A percentile compares a stretch with the other conserved stretches of the same genome.
Evolutionary conservation across 331 rosid genomes (phyloP).

Genomic region (Telfairia occidentalis): DNA sequence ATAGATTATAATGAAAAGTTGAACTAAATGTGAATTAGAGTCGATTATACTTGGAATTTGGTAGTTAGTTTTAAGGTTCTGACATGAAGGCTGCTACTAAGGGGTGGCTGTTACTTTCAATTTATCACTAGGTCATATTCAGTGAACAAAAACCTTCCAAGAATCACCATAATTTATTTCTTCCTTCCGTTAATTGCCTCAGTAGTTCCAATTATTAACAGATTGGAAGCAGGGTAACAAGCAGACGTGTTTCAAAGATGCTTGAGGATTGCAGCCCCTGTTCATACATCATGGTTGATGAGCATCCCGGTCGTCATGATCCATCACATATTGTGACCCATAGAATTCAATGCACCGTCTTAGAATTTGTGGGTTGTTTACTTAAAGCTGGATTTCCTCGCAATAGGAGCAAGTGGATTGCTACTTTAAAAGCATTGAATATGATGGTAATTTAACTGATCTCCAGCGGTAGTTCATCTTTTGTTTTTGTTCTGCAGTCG

Average conservation of each 20-base stretch:
- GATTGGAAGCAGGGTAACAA: constrained; percentile 91
- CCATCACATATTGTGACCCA: constrained; percentile 86
- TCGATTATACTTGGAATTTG: not conserved
- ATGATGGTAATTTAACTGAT: constrained; percentile 45
- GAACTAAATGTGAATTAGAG: not conserved
- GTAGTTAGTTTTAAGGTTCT: constrained; percentile 1
- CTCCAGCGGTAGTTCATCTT: constrained; percentile 9
- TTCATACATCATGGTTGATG: constrained; percentile 74
- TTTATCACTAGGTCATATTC: not conserved
- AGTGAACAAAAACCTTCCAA: not conserved
- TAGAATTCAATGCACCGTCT: constrained; percentile 54
- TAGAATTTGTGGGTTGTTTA: constrained; percentile 48
- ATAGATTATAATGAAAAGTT: not conserved
- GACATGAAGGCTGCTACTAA: not conserved
- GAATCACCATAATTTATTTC: not conserved
- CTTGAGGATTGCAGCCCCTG: constrained; percentile 62
- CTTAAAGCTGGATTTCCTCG: constrained; percentile 34
- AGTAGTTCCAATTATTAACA: constrained; percentile 24
- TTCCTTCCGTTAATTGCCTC: not conserved
- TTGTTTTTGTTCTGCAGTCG: not conserved
- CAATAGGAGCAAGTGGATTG: constrained; percentile 40
- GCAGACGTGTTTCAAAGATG: constrained; percentile 73
- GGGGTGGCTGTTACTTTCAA: not conserved
- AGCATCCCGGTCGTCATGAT: constrained; percentile 80
- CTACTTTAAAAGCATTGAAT: constrained; percentile 45